Base-by-base conservation (phyloP, 2,329 filamentous ascomycete species). In the Seiridium cupressi region DNA sequence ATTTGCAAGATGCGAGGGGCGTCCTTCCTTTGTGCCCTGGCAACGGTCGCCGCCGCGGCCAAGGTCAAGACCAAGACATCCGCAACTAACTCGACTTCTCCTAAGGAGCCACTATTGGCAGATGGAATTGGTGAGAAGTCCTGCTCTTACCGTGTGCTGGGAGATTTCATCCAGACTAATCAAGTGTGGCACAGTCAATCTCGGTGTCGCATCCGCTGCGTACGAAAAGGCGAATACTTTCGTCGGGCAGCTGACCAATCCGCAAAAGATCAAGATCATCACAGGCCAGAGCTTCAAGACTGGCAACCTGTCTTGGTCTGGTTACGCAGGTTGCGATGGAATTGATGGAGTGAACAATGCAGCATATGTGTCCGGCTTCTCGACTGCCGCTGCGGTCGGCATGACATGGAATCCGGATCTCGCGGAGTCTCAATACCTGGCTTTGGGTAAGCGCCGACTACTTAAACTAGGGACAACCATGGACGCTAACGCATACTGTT, bases 341-440 rank as follows among this genome's bases (percentile, higher is more conserved):
- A 59, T 60, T 18, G 59, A 60, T 3, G 64, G 63, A 11, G 57
- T 65, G 42, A 63, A 65, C 58, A 60, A 35, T 51, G 55, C 18
- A 26, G 18, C 18, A 26, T 26, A 26, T 18, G 63, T 66, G 18
- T 65, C 64, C 18, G 63, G 62, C 40, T 66, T 65, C 51, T 42
- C 55, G 31, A 60, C 60, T 47, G 58, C 63, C 38, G 61, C 59
- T 35, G 64, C 64, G 18, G 47, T 63, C 57, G 60, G 59, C 51
- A 64, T 65, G 63, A 65, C 63, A n/a, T 66, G 64, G 64, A 59
- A 65, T 51, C 62, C 60, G 4, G 55, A 63, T 34, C 60, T 64
- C 10, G 55, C 60, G 18, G 55, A 62, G 44, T 42, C 58, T 11
- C 64, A 64, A 47, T 64, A 62, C 57, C 36, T 48, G 26, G 62